phyloP scores from a whole-genome alignment of 2,329 filamentous ascomycete species.

The Verticillium nonalfalfae region DNA sequence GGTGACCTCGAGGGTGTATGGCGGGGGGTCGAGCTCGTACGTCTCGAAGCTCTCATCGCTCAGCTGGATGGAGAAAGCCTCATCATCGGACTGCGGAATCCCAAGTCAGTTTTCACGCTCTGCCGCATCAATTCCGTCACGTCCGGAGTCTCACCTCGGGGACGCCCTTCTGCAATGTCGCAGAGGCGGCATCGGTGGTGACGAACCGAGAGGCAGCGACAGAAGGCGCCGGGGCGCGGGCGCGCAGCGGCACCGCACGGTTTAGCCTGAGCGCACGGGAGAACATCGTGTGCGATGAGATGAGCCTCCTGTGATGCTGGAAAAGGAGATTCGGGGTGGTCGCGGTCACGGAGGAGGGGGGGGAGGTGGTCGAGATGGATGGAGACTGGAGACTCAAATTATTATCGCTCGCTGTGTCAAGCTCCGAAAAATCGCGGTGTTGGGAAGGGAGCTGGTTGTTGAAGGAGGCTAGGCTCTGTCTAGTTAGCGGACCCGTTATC shows the following conservation, averaged over 20 bases:
- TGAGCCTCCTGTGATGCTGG: conserved; percentile 22
- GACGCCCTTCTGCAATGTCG: conserved; percentile 74
- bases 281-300: conserved; percentile 50
- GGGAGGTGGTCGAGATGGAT: conserved; percentile 8
- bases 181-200: conserved; percentile 90
- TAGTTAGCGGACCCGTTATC: conserved; percentile 14
- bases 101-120: not conserved
- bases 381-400: conserved; percentile 13
- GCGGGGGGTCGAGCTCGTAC: conserved; percentile 94
- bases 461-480: conserved; percentile 23
- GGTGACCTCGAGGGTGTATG: conserved; percentile 87
- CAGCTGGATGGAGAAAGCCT: conserved; percentile 85
- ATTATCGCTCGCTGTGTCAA: conserved; percentile 19
- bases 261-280: conserved; percentile 60
- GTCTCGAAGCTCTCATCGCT: conserved; percentile 99
- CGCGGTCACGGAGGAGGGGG: conserved; percentile 15
- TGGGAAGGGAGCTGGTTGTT: conserved; percentile 29
- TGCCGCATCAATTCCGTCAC: not conserved
- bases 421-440: conserved; percentile 39
- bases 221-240: conserved; percentile 29
- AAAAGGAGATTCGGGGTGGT: conserved; percentile 15
- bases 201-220: conserved; percentile 63
- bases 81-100: conserved; percentile 71
- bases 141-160: conserved; percentile 33
- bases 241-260: conserved; percentile 54